Base-by-base conservation (phyloP, 768 basidiomycete species). In the Leccinum pellstonianum region DNA sequence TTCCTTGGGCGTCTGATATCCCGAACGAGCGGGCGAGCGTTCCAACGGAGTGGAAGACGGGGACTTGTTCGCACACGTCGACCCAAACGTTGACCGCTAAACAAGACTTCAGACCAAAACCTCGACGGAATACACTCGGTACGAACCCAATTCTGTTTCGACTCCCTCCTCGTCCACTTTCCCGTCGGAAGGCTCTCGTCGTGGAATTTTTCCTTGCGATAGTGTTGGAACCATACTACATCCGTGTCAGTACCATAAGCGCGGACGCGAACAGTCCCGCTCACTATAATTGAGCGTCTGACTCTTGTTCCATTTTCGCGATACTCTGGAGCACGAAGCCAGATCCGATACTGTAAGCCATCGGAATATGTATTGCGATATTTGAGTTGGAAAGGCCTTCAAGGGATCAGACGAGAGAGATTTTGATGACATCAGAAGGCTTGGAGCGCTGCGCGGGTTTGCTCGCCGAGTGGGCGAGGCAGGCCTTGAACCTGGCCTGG, bases 211-310 rank as follows among this genome's bases (percentile, higher is more conserved):
- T 94, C 91, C 64, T 88, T 91, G 56, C 95, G 80, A 71, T 93
- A 94, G 64, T 91, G 88, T 64, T 91, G 90, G 77, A 95, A 97
- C 95, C 95, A 97, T 10, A 96, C 95, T 97, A 12, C 66, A 37
- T 37, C 21, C 14, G 27, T 8, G 64, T 65, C 54, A 70, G 58
- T 4, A 8, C 14, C 29, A 4, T 27, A n/a, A 6, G 11, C 1
- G 38, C 41, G 11, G 54, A 33, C 9, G 29, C 9, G 35, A 8
- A 15, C 29, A 4, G 21, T 9, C 19, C 1, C 62, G 70, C 80
- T 57, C 61, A 91, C 95, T 87, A 70, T 96, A 95, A 74, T 97
- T 97, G 60, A 96, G 72, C 0, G 93, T 91, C 76, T 95, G 92
- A 63, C 91, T 94, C 70, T 86, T 86, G 60, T 80, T 83, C 95